phyloP scores from a whole-genome alignment of 495 filamentous ascomycete species.

The Hypoxylon intermedium region DNA sequence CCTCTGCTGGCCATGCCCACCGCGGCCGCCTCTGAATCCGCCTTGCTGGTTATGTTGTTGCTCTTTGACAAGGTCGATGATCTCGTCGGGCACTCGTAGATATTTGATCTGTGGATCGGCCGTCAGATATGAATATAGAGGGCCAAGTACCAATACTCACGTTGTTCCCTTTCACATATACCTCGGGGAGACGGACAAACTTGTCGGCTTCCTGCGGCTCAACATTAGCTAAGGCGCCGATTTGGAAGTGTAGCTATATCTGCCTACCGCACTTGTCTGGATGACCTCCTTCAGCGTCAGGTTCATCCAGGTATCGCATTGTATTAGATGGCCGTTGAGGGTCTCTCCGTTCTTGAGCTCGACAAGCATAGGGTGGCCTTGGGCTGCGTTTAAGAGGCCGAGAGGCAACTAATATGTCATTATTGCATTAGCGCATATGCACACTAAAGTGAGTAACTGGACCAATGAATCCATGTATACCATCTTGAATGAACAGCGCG shows the following conservation, averaged over 20 bases:
- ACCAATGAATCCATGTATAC: constrained; percentile 11
- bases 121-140: neutral
- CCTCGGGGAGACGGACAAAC: constrained; percentile 88
- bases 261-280: constrained; percentile 81
- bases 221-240: constrained; percentile 14
- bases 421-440: constrained; percentile 22
- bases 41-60: constrained; percentile 74
- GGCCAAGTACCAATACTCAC: constrained; percentile 56
- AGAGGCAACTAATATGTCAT: constrained; percentile 74
- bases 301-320: constrained; percentile 99
- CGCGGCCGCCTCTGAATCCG: constrained; percentile 70
- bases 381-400: constrained; percentile 90
- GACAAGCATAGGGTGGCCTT: constrained; percentile 98
- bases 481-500: constrained; percentile 21
- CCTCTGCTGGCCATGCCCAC: constrained; percentile 65
- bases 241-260: neutral
- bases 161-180: constrained; percentile 96
- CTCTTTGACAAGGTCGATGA: constrained; percentile 91
- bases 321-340: constrained; percentile 92
- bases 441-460: neutral
- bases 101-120: constrained; percentile 85
- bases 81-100: constrained; percentile 92
- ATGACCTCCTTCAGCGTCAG: constrained; percentile 95
- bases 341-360: constrained; percentile 99
- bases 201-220: constrained; percentile 78